Evolutionary conservation across 1,284 basidiomycete species (phyloP).

Genomic region (Fomitopsis pinicola): DNA sequence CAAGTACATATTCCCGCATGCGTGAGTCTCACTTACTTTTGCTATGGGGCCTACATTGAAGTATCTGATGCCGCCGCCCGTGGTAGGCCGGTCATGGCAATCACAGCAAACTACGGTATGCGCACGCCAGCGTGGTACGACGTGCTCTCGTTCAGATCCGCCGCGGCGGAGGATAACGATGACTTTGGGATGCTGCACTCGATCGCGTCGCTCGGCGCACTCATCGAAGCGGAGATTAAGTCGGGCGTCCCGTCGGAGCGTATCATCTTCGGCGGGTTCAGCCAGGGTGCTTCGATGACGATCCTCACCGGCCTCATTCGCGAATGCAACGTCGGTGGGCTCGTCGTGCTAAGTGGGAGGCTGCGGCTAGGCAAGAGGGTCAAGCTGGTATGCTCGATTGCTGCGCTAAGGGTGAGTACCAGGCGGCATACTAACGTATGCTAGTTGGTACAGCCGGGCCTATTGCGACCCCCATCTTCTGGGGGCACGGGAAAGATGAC

Average conservation of each 20-base stretch:
- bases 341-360: slow-evolving; percentile 76
- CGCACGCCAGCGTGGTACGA: slow-evolving; percentile 77
- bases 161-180: slow-evolving; percentile 51
- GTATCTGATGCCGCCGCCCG: no score
- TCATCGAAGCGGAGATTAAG: slow-evolving; percentile 75
- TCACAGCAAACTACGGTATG: slow-evolving; percentile 69
- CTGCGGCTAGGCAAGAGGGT: slow-evolving; percentile 64
- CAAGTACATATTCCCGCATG: slow-evolving; percentile 82
- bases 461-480: slow-evolving; percentile 73
- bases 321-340: slow-evolving; percentile 67
- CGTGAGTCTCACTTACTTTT: slow-evolving; percentile 40
- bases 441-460: slow-evolving; percentile 55
- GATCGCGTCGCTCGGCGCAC: slow-evolving; percentile 54
- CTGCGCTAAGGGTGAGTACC: not conserved
- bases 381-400: slow-evolving; percentile 44
- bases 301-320: slow-evolving; percentile 69
- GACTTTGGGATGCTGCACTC: slow-evolving; percentile 71
- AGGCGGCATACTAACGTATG: slow-evolving; percentile 5
- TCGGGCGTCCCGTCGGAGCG: slow-evolving; percentile 62
- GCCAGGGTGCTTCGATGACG: slow-evolving; percentile 81
- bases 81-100: slow-evolving; percentile 46
- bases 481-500: slow-evolving; percentile 83
- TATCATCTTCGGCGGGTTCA: slow-evolving; percentile 84
- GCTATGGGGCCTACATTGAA: not conserved
- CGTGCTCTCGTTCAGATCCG: slow-evolving; percentile 62